These are phyloP conservation scores for Hebeloma cylindrosporum DNA, from an alignment of 768 basidiomycete genomes.

Conservation along the genomic window DNA sequence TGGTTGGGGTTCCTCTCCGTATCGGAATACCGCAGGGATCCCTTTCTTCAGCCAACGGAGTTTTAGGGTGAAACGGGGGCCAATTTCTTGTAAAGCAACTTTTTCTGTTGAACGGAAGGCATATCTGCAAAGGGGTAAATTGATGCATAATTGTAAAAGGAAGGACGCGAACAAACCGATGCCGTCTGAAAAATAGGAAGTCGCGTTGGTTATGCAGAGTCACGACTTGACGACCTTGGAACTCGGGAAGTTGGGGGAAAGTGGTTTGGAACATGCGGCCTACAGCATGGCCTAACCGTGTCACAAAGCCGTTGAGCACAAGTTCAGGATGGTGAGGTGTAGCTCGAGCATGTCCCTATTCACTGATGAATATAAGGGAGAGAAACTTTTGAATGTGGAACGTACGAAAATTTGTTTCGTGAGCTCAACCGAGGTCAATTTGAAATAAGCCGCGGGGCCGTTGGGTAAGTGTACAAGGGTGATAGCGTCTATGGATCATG, in stretches of 20 bases:
- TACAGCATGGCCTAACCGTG: constrained; percentile 88
- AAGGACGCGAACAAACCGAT: constrained; percentile 57
- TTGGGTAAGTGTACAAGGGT: constrained; percentile 88
- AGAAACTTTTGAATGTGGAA: not conserved
- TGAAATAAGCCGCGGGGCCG: constrained; percentile 96
- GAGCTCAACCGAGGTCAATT: constrained; percentile 83
- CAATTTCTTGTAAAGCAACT: constrained; percentile 94
- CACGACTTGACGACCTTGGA: constrained; percentile 95
- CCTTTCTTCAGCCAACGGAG: constrained; percentile 87
- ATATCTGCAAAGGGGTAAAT: constrained; percentile 53
- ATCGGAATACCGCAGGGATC: constrained; percentile 74
- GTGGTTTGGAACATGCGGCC: constrained; percentile 96
- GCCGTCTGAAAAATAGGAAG: constrained; percentile 95
- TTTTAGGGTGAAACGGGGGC: constrained; percentile 95
- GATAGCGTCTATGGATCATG: constrained; percentile 69
- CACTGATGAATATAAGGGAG: too few species aligned
- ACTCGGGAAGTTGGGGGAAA: constrained; percentile 93
- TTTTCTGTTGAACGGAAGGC: constrained; percentile 91
- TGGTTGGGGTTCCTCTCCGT: constrained; percentile 60
- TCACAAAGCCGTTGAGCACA: constrained; percentile 92
- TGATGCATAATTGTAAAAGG: constrained; percentile 7
- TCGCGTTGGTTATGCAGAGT: constrained; percentile 97
- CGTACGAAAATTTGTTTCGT: constrained; percentile 81
- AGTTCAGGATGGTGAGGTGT: constrained; percentile 95
- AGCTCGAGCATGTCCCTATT: constrained; percentile 90